These are phyloP conservation scores for Rhodotorula kratochvilovae DNA, from an alignment of 768 basidiomycete genomes.

Conservation along the genomic window DNA sequence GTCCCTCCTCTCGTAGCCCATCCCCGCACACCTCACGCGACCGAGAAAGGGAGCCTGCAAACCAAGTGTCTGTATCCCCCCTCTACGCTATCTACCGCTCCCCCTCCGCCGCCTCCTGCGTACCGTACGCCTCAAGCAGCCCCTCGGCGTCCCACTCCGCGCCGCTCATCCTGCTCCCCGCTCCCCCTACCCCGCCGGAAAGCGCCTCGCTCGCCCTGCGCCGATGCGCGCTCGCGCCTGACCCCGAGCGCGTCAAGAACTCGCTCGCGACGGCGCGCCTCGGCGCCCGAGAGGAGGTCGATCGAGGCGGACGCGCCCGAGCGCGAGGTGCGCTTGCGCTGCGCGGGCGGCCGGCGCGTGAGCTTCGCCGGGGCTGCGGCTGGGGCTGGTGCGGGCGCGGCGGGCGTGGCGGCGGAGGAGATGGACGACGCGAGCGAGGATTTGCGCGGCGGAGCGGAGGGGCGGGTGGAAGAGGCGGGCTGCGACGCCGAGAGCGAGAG, in stretches of 20 bases:
- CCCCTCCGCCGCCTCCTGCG: neutral
- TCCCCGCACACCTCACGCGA: neutral
- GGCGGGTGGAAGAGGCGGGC: neutral
- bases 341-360: neutral
- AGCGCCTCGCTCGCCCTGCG: constrained; percentile 2
- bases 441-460: neutral
- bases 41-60: too few relatives aligned
- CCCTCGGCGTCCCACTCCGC: constrained; percentile 4
- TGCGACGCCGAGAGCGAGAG: neutral
- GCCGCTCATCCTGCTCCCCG: neutral
- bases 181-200: neutral
- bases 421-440: neutral
- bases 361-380: neutral
- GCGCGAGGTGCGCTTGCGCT: constrained; percentile 11
- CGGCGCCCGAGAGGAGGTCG: neutral
- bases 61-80: neutral
- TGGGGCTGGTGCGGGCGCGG: neutral
- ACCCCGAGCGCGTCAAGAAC: neutral
- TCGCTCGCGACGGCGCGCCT: constrained; percentile 16
- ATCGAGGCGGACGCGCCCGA: neutral
- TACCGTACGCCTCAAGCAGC: constrained; percentile 13
- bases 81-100: neutral
- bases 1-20: neutral
- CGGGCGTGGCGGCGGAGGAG: neutral
- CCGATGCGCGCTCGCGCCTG: neutral